phyloP scores from a whole-genome alignment of 768 basidiomycete genomes.

The Lentinus brumalis region DNA sequence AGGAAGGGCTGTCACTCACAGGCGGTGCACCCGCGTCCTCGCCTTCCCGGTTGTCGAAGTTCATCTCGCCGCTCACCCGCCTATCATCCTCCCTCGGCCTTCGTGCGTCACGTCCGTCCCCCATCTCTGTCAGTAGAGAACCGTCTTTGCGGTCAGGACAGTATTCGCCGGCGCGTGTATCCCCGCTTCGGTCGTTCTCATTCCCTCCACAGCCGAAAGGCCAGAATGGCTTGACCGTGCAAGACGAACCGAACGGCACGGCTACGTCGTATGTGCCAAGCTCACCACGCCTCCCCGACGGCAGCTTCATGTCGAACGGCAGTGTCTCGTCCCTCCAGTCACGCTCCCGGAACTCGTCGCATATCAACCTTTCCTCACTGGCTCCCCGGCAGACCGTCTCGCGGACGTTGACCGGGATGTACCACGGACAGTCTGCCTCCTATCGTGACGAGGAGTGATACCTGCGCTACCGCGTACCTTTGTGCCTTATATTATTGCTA shows the following conservation, averaged over 20 bases:
- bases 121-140: conserved; percentile 21
- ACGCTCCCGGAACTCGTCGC: conserved; percentile 69
- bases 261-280: conserved; percentile 27
- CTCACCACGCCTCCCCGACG: conserved; percentile 30
- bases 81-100: conserved; percentile 19
- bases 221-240: conserved; percentile 9
- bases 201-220: conserved; percentile 18
- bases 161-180: conserved; percentile 28
- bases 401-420: conserved; percentile 35
- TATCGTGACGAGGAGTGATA: conserved; percentile 10
- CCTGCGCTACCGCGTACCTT: background rate
- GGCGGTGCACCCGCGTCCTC: conserved; percentile 46
- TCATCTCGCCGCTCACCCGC: conserved; percentile 22
- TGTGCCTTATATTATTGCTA: conserved; percentile 16
- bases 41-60: conserved; percentile 43
- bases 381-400: conserved; percentile 47
- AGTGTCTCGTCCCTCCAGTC: conserved; percentile 46
- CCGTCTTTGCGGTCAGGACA: conserved; percentile 23
- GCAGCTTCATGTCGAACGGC: conserved; percentile 31
- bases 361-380: conserved; percentile 60
- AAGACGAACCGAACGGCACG: conserved; percentile 21
- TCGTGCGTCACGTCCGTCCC: conserved; percentile 18
- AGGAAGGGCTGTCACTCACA: conserved; percentile 31
- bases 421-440: conserved; percentile 8
- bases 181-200: conserved; percentile 31